A percentile compares a stretch with the other conserved stretches of the same genome.
Conservation (phyloP, 192 early-diverging fungal genomes). For the Thamnidium elegans region DNA sequence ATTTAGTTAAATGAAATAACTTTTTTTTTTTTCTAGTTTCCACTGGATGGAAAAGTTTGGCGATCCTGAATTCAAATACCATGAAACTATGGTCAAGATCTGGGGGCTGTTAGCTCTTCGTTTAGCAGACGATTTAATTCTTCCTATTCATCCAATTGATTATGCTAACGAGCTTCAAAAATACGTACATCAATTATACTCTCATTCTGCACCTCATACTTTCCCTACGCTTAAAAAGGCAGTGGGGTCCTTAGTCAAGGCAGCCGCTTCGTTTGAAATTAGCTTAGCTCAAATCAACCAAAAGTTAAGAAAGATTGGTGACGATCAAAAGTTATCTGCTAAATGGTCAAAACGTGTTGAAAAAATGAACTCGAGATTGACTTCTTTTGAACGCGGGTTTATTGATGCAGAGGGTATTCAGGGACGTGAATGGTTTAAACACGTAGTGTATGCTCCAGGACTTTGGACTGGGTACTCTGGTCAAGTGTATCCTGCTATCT, state of each 20-base stretch:
- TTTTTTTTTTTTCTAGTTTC: no score
- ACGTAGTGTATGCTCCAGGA: slow-evolving; percentile 56
- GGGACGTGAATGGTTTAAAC: slow-evolving; percentile 55
- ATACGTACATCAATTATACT: slow-evolving; percentile 39
- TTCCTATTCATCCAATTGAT: slow-evolving; percentile 38
- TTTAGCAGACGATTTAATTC: slow-evolving; percentile 45
- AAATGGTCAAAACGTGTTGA: slow-evolving; percentile 22
- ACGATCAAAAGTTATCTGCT: slow-evolving; percentile 9
- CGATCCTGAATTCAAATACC: slow-evolving; percentile 54
- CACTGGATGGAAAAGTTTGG: slow-evolving; percentile 57
- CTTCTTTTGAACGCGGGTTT: slow-evolving; percentile 55
- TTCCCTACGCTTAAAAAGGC: slow-evolving; percentile 20
- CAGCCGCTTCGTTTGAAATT: slow-evolving; percentile 14
- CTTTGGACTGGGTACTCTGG: slow-evolving; percentile 42
- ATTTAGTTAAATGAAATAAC: no score
- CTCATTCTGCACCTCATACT: slow-evolving; percentile 15
- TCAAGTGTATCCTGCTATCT: slow-evolving; percentile 32
- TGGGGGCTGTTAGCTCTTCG: slow-evolving; percentile 47
- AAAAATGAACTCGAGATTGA: slow-evolving; percentile 47
- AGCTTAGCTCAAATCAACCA: slow-evolving; percentile 6
- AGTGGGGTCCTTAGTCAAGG: background rate
- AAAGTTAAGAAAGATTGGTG: slow-evolving; percentile 5
- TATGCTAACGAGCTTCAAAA: slow-evolving; percentile 47
- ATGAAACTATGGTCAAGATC: slow-evolving; percentile 45
- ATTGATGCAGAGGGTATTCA: slow-evolving; percentile 54